A percentile compares a stretch with the other conserved stretches of the same genome.
Conservation (phyloP, 2,329 filamentous ascomycete species). For the Colletotrichum sp. region DNA sequence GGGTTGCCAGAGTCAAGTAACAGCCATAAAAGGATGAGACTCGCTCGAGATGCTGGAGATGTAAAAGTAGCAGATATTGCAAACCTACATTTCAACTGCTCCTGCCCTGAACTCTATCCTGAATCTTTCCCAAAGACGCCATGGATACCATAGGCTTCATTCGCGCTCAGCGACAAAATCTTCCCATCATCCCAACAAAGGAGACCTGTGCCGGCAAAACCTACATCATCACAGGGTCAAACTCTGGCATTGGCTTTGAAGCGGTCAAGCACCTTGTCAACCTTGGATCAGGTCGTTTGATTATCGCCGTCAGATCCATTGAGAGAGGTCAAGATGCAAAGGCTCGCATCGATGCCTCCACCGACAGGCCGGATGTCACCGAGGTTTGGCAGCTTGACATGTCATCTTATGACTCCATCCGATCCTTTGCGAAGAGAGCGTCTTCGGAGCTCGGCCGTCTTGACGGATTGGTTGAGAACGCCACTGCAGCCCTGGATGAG, state of each 20-base stretch:
- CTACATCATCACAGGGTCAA: background rate
- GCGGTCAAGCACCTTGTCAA: background rate
- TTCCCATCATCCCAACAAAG: background rate
- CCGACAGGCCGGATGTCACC: background rate
- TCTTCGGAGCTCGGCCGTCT: background rate
- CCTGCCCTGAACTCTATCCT: rapidly evolving
- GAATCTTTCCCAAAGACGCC: background rate
- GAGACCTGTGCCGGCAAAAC: background rate
- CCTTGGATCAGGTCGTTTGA: background rate
- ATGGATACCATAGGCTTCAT: background rate
- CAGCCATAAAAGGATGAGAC: background rate
- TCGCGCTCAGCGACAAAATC: background rate
- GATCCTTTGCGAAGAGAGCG: background rate
- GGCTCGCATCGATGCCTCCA: background rate
- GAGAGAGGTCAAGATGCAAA: background rate
- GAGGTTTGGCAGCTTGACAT: background rate
- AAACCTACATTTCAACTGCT: background rate
- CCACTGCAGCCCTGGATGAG: slow-evolving; percentile 37
- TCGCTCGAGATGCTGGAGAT: background rate
- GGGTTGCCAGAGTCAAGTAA: background rate
- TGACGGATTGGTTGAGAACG: slow-evolving; percentile 36
- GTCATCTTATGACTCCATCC: background rate
- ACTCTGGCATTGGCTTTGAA: background rate
- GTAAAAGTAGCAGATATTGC: background rate
- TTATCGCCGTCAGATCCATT: background rate